Conservation (phyloP, 352 stramenopile genomes). For the Globisporangium iwayamae region DNA sequence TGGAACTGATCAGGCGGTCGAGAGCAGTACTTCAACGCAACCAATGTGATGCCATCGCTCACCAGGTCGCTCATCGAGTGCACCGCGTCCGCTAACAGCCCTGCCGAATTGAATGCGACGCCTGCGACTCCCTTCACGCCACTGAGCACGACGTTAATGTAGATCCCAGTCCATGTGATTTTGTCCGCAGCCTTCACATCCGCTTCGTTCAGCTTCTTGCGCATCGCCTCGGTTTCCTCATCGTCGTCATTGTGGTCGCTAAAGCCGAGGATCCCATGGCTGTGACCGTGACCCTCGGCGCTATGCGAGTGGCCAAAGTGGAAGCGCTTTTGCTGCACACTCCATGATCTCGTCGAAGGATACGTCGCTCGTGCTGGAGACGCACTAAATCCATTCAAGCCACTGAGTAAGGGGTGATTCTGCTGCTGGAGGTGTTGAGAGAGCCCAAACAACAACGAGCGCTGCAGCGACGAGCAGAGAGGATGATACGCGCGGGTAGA, state of each 20-base stretch:
- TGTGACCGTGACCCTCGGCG: constrained; percentile 30
- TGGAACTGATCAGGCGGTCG: constrained; percentile 90
- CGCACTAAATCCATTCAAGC: not conserved
- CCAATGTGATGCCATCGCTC: constrained; percentile 93
- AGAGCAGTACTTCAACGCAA: constrained; percentile 85
- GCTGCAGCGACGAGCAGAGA: not conserved
- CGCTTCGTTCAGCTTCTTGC: constrained; percentile 26
- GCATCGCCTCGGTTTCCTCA: constrained; percentile 22
- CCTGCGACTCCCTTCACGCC: constrained; percentile 68
- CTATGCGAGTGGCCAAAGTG: constrained; percentile 6
- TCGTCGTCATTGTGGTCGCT: constrained; percentile 28
- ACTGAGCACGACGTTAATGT: constrained; percentile 65
- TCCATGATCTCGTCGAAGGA: not conserved
- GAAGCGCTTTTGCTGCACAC: constrained; percentile 10
- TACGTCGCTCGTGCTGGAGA: not conserved
- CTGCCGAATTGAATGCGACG: constrained; percentile 77
- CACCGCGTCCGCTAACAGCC: constrained; percentile 91
- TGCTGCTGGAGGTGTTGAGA: not conserved
- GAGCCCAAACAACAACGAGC: not conserved
- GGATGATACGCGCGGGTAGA: not conserved
- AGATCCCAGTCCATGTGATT: constrained; percentile 72
- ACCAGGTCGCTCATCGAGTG: constrained; percentile 94
- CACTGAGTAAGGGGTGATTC: not conserved
- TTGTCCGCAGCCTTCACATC: constrained; percentile 46
- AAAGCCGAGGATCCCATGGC: constrained; percentile 26